Base-by-base conservation (phyloP, 768 basidiomycete genomes). In the Russula vinacea region DNA sequence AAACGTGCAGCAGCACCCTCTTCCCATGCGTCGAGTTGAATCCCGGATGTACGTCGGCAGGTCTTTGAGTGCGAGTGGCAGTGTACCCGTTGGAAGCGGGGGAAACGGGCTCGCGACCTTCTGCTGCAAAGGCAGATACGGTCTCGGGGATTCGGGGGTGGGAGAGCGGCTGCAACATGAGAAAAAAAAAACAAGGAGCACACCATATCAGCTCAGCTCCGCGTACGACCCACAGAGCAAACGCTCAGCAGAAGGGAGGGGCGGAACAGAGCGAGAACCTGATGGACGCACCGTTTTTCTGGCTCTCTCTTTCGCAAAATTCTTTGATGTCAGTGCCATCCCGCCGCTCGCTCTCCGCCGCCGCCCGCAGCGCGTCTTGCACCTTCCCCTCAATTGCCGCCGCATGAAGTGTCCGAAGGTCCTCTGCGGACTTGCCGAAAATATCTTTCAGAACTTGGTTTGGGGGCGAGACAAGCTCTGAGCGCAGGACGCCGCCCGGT, bases 111-210 rank as follows among this genome's bases (percentile, higher is more conserved):
- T 76, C 44, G 73, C 69, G 65, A 68, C 49, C 49, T 73, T 76
- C n/a, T 74, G 76, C 24, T 80, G 79, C 9, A 77, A 74, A 1
- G 78, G 76, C 33, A 80, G 73, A 67, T 83, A 86, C 0, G 85
- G 83, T 62, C 83, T 81, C 6, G 87, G 86, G 0, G 87, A 87
- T 26, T 81, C 82, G 8, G 85, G 84, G 11, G 84, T 81, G 26
- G 78, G 79, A 1, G 79, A 77, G 11, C 80, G 80, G 66, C 85
- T 76, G 65, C 24, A 35, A 49, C 14, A 26, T 37, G 22, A 52
- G 29, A 37, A 42, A n/a, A n/a, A n/a, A n/a, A n/a, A n/a, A n/a
- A n/a, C 6, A 24, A 37, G 14, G 11, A 33, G 3, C 1, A 11
- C 9, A 11, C 10, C 6, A 6, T 3, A n/a, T 56, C 17, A 26